phyloP scores from a whole-genome alignment of 2,329 filamentous ascomycete species.

The Tolypocladium nubicola region DNA sequence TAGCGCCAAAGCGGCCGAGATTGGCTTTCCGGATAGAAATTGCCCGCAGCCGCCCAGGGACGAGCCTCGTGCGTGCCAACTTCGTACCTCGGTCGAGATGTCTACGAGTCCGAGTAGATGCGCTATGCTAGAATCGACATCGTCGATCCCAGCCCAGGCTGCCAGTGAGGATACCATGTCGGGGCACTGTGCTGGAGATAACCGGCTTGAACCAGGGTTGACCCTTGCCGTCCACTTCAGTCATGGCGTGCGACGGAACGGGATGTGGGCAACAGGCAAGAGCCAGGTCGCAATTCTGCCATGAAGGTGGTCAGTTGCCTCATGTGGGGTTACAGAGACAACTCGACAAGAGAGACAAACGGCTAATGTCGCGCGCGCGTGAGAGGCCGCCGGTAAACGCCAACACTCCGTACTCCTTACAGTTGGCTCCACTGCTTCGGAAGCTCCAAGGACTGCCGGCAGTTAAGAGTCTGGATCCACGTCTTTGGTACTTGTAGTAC shows the following conservation, averaged over 20 bases:
- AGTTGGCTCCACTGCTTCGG: not conserved
- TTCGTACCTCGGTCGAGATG: not conserved
- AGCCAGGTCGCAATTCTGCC: not conserved
- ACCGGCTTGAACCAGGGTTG: not conserved
- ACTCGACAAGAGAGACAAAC: not conserved
- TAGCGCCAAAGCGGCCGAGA: constrained; percentile 1
- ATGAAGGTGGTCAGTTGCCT: not conserved
- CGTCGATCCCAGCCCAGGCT: not conserved
- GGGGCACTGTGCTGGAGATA: not conserved
- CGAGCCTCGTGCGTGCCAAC: not conserved
- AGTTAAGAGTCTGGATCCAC: not conserved
- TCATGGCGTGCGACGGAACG: not conserved
- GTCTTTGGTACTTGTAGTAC: not conserved
- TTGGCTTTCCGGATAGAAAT: constrained; percentile 2
- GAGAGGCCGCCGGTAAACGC: not conserved
- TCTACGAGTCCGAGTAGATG: no score
- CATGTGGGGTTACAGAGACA: not conserved
- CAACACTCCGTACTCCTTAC: not conserved
- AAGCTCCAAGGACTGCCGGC: not conserved
- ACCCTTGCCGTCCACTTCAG: no score
- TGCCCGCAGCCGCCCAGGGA: not conserved
- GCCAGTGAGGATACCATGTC: not conserved
- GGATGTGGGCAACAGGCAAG: not conserved
- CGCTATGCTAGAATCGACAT: not conserved
- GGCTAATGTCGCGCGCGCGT: not conserved